Evolutionary conservation across 1,284 basidiomycete species (phyloP).

Genomic region (Marasmius tenuissimus): DNA sequence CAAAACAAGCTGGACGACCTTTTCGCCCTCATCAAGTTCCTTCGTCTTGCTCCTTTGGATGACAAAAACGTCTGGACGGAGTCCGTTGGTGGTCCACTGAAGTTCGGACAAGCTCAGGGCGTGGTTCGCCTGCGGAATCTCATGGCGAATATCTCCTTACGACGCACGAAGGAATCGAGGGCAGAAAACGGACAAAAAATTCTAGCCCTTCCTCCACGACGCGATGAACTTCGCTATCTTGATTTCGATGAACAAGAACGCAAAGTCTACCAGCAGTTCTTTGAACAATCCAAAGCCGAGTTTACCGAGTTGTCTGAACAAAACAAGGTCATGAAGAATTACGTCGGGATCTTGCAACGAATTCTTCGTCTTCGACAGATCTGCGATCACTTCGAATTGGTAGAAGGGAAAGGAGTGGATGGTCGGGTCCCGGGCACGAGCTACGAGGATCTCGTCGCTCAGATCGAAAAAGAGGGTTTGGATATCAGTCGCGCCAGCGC

Average conservation of each 20-base stretch:
- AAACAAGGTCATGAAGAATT: constrained; percentile 95
- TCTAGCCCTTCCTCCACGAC: constrained; percentile 84
- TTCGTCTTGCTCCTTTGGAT: constrained; percentile 90
- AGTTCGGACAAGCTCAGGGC: constrained; percentile 89
- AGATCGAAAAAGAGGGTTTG: constrained; percentile 83
- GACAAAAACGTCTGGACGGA: constrained; percentile 94
- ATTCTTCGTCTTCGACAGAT: constrained; percentile 94
- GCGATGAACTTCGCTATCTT: constrained; percentile 83
- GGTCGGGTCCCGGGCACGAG: constrained; percentile 38
- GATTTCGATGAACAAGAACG: constrained; percentile 85
- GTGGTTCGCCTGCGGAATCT: constrained; percentile 93
- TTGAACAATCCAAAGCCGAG: constrained; percentile 86
- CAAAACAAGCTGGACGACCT: constrained; percentile 99
- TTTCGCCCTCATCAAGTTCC: constrained; percentile 94
- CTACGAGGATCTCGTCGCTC: constrained; percentile 75
- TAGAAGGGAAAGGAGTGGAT: constrained; percentile 71
- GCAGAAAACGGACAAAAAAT: constrained; percentile 82
- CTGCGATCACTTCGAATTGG: constrained; percentile 94
- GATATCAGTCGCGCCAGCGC: constrained; percentile 72
- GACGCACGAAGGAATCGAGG: constrained; percentile 92
- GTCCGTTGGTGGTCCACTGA: constrained; percentile 89
- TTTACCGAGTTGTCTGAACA: constrained; percentile 86
- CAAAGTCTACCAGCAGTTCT: constrained; percentile 85
- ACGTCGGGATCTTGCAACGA: constrained; percentile 96
- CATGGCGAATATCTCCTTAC: constrained; percentile 96